Percentiles rank a stretch among this genome's conserved stretches.
Evolutionary conservation across 2,329 filamentous ascomycete genomes (phyloP).

Genomic region (Fusarium beomiforme): DNA sequence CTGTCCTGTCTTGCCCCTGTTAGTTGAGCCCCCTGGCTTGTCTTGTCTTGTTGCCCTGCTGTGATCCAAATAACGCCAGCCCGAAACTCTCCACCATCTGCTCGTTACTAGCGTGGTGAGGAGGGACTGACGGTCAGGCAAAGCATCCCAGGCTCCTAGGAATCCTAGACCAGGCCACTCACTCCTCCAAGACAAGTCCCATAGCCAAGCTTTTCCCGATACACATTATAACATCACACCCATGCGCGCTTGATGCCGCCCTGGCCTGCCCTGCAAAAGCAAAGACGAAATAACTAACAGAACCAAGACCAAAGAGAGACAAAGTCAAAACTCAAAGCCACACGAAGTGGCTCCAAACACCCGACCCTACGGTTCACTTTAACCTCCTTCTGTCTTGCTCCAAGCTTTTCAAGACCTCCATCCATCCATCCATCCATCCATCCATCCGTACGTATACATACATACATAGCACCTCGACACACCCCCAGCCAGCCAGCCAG

Average conservation of each 20-base stretch:
- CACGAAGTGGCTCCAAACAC: conserved; percentile 33
- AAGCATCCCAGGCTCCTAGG: background rate
- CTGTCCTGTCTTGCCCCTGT: conserved; percentile 30
- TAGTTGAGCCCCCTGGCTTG: conserved; percentile 25
- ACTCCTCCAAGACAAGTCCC: conserved; percentile 8
- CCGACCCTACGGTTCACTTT: conserved; percentile 41
- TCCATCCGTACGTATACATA: background rate
- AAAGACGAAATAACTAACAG: conserved; percentile 9
- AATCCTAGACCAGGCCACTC: conserved; percentile 19
- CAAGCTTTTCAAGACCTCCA: conserved; percentile 6
- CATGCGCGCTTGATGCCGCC: conserved; percentile 28
- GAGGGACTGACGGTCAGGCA: conserved; percentile 33
- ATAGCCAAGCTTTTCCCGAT: background rate
- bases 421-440: too few relatives aligned
- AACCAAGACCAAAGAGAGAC: conserved; percentile 11
- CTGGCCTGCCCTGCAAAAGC: conserved; percentile 20
- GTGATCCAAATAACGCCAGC: conserved; percentile 44
- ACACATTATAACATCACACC: conserved; percentile 18
- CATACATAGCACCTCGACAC: conserved; percentile 24
- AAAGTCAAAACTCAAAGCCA: conserved; percentile 37
- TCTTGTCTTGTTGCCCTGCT: conserved; percentile 33
- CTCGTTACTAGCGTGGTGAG: conserved; percentile 28
- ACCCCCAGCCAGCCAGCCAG: conserved; percentile 12
- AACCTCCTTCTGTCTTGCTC: conserved; percentile 33
- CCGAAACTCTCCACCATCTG: conserved; percentile 41